Evolutionary conservation across 148 eudicot genomes (phyloP).

Genomic region (Chenopodium album): DNA sequence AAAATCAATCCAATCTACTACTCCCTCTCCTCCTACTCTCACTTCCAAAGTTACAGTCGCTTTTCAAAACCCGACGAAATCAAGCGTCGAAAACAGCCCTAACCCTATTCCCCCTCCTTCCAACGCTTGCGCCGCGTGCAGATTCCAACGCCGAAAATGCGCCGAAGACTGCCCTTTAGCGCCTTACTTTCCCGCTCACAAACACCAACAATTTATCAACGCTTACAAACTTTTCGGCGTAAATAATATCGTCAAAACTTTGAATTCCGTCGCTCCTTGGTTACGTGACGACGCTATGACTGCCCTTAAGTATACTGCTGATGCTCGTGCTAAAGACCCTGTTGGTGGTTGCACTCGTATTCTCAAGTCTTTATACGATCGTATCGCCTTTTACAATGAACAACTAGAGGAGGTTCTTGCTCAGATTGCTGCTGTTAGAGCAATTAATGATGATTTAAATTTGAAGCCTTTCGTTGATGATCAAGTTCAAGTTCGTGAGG

Average conservation of each 20-base stretch:
- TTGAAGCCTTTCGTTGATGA: background rate
- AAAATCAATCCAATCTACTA: background rate
- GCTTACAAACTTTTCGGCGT: constrained; percentile 29
- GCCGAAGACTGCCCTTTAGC: constrained; percentile 19
- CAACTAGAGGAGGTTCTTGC: background rate
- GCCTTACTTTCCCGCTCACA: constrained; percentile 28
- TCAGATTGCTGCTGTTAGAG: background rate
- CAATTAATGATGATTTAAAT: background rate
- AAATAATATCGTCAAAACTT: constrained; percentile 19
- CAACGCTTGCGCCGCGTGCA: constrained; percentile 32
- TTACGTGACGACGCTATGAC: constrained; percentile 12
- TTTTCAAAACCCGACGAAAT: background rate
- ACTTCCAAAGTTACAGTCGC: background rate
- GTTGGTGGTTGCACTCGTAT: background rate
- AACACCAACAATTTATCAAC: constrained; percentile 14
- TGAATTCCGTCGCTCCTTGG: background rate
- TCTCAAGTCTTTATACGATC: background rate
- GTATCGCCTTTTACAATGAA: background rate
- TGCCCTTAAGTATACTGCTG: constrained; percentile 11
- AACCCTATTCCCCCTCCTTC: background rate
- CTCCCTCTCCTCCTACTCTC: background rate
- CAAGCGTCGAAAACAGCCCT: background rate
- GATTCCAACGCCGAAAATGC: constrained; percentile 24
- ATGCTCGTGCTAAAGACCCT: background rate
- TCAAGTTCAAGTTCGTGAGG: background rate